A percentile compares a stretch with the other conserved stretches of the same genome.
Conservation (phyloP, 1,284 basidiomycete species). For the Amylostereum areolatum region DNA sequence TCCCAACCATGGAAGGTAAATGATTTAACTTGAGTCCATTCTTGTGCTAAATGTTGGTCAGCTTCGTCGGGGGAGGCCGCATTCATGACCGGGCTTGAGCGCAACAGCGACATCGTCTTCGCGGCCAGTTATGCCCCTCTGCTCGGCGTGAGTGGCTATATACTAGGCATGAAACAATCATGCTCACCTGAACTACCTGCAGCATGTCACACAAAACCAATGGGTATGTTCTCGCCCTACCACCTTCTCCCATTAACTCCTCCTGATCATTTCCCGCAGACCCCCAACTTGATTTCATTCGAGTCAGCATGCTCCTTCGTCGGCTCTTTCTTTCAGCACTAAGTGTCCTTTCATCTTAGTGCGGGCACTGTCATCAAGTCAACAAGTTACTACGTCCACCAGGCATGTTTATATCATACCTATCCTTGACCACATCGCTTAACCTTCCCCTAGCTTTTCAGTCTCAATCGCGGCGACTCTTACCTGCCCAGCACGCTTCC, state of each 20-base stretch:
- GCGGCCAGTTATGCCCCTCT: slow-evolving; percentile 66
- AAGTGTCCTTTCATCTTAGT: slow-evolving; percentile 27
- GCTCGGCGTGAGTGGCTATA: slow-evolving; percentile 40
- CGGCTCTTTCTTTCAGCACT: not conserved
- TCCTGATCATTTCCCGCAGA: slow-evolving; percentile 32
- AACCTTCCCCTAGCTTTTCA: slow-evolving; percentile 44
- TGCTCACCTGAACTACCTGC: not conserved
- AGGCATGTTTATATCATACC: slow-evolving; percentile 34
- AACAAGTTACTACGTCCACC: slow-evolving; percentile 63
- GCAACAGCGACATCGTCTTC: slow-evolving; percentile 49
- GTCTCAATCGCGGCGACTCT: slow-evolving; percentile 51
- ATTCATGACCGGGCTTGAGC: slow-evolving; percentile 69
- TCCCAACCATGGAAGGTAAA: slow-evolving; percentile 52
- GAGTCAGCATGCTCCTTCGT: slow-evolving; percentile 46
- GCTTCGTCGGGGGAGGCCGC: slow-evolving; percentile 55
- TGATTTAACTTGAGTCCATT: not conserved
- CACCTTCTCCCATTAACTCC: slow-evolving; percentile 2
- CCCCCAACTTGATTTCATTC: slow-evolving; percentile 61
- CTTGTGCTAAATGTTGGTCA: too few relatives aligned
- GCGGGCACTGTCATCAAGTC: slow-evolving; percentile 48
- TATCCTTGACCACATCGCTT: not conserved
- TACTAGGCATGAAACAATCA: too few relatives aligned
- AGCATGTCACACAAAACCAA: slow-evolving; percentile 53
- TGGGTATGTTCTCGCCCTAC: slow-evolving; percentile 36
- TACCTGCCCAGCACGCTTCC: slow-evolving; percentile 64